Evolutionary conservation across 2,329 filamentous ascomycete genomes (phyloP).

Genomic region (Aplosporella prunicola): DNA sequence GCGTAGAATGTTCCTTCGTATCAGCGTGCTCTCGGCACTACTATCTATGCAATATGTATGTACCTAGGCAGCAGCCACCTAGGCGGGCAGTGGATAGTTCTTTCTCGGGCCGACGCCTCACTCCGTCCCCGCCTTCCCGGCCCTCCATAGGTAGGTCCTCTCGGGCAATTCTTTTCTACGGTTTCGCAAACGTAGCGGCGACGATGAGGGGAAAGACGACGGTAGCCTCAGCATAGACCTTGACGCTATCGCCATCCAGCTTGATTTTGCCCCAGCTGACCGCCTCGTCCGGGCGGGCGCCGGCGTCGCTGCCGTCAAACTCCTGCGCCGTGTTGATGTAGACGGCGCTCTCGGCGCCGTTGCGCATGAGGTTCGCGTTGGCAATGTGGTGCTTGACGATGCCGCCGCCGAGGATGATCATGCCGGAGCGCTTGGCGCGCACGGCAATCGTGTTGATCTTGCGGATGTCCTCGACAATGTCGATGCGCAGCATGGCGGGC

Average conservation of each 20-base stretch:
- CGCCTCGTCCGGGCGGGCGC: constrained; percentile 88
- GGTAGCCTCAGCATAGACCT: constrained; percentile 64
- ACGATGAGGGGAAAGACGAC: constrained; percentile 59
- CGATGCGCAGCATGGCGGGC: constrained; percentile 70
- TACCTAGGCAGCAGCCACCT: neutral
- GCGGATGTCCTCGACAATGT: constrained; percentile 90
- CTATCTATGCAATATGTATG: too few relatives aligned
- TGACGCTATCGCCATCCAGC: constrained; percentile 74
- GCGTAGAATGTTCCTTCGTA: too few relatives aligned
- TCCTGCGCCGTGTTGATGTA: constrained; percentile 98
- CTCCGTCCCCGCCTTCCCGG: neutral
- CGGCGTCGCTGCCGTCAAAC: constrained; percentile 94
- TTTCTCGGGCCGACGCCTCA: neutral
- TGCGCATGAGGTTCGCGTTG: constrained; percentile 94
- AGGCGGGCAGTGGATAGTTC: neutral
- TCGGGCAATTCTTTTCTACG: too few relatives aligned
- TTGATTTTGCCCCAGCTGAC: constrained; percentile 99
- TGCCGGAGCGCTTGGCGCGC: constrained; percentile 76
- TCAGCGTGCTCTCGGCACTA: too few relatives aligned
- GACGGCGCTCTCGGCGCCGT: constrained; percentile 91
- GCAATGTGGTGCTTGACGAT: constrained; percentile 98
- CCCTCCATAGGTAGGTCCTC: neutral
- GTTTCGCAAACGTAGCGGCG: constrained; percentile 56
- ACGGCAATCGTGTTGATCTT: constrained; percentile 88
- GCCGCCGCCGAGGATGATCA: constrained; percentile 91